Percentiles rank a stretch among this genome's conserved stretches.
These are phyloP conservation scores for Suillus ampliporus DNA, from an alignment of 768 basidiomycete genomes.

Conservation along the genomic window DNA sequence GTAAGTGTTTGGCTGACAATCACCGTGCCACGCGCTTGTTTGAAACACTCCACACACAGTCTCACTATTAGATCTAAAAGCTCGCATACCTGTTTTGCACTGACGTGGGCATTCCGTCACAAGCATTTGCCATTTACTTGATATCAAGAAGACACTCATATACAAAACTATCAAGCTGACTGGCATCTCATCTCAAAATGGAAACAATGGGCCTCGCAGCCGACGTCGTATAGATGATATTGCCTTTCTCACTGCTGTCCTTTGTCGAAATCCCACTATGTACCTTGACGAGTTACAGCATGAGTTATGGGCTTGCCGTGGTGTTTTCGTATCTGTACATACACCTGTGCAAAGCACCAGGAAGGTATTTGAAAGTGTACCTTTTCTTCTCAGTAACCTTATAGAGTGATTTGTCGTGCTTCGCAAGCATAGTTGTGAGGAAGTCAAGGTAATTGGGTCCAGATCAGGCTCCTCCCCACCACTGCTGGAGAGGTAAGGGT, in stretches of 20 bases:
- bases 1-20: neutral
- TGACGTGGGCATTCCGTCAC: slow-evolving; percentile 15
- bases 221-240: slow-evolving; percentile 9
- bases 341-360: neutral
- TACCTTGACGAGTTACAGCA: no score
- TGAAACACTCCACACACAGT: neutral
- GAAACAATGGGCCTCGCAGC: neutral
- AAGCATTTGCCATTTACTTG: slow-evolving; percentile 25
- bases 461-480: no score
- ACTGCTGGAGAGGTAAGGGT: no score
- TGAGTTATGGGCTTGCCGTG: no score
- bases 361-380: slow-evolving; percentile 8
- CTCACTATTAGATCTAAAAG: slow-evolving; percentile 25
- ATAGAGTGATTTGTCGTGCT: neutral
- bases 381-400: slow-evolving; percentile 8
- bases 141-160: slow-evolving; percentile 22
- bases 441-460: slow-evolving; percentile 6
- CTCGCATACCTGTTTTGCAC: slow-evolving; percentile 24
- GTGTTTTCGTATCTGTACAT: neutral
- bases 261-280: no score
- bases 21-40: no score
- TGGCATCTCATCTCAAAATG: neutral
- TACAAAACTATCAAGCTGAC: slow-evolving; percentile 11
- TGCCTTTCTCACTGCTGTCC: no score
- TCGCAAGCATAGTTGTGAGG: slow-evolving; percentile 5